Percentiles rank a stretch among this genome's conserved stretches.
These are phyloP conservation scores for Aspergillus fumigatus DNA, from an alignment of 2,329 filamentous ascomycete genomes.

Conservation along the genomic window DNA sequence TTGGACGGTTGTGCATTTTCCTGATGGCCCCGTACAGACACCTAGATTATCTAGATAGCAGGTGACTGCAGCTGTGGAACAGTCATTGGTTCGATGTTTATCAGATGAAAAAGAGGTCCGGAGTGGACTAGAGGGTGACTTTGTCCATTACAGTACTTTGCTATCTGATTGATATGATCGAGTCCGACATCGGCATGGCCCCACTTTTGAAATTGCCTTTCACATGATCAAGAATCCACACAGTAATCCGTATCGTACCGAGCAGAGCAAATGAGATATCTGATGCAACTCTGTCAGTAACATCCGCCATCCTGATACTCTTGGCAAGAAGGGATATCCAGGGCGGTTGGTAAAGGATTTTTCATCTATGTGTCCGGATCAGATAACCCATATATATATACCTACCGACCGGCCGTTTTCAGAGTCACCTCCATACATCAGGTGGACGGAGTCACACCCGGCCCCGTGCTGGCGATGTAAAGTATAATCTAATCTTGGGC, in stretches of 20 bases:
- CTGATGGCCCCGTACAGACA: not conserved
- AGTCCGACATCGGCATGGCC: conserved; percentile 9
- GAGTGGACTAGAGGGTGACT: not conserved
- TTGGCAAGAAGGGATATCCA: not conserved
- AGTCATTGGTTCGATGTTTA: no score
- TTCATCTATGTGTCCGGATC: not conserved
- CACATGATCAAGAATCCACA: not conserved
- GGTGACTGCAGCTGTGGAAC: no score
- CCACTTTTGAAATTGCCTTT: not conserved
- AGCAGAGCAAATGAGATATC: not conserved
- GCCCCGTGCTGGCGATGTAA: not conserved
- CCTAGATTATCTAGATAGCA: not conserved
- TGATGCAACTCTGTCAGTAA: not conserved
- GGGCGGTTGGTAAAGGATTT: not conserved
- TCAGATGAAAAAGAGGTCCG: no score
- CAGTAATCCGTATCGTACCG: no score
- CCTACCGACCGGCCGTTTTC: not conserved
- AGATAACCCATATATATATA: not conserved
- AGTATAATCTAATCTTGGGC: not conserved
- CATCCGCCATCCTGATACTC: not conserved
- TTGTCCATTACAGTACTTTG: not conserved
- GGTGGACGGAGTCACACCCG: not conserved
- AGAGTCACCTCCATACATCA: not conserved
- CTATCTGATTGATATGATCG: conserved; percentile 16
- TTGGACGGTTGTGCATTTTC: not conserved